Conservation (phyloP, 257 asterid species). For the Penstemon davidsonii region DNA sequence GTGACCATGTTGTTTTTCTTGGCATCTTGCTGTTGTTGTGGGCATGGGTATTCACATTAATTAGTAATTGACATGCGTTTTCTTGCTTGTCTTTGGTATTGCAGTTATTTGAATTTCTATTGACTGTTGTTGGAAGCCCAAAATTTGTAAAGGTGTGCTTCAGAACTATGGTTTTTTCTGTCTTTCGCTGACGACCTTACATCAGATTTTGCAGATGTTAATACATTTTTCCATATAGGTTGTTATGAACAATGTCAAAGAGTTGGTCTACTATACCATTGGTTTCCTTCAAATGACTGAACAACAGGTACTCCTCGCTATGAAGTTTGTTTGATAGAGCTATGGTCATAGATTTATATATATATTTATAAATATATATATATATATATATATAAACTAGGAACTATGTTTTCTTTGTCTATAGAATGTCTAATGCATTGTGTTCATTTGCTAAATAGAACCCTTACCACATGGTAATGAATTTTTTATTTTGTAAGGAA, state of each 20-base stretch:
- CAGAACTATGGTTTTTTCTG: slow-evolving; percentile 19
- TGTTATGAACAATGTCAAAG: slow-evolving; percentile 67
- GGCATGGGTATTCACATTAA: slow-evolving; percentile 7
- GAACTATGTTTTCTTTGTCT: background rate
- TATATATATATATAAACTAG: no score
- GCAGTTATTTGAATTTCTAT: slow-evolving; percentile 87
- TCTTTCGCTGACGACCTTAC: slow-evolving; percentile 15
- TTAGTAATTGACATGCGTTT: slow-evolving; percentile 21
- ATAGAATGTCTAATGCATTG: background rate
- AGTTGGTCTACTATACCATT: slow-evolving; percentile 77
- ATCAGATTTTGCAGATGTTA: slow-evolving; percentile 20
- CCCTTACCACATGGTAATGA: slow-evolving; percentile 9
- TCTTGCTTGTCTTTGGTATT: slow-evolving; percentile 29
- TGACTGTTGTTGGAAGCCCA: slow-evolving; percentile 79
- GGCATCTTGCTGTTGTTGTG: slow-evolving; percentile 13
- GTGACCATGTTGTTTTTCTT: slow-evolving; percentile 10
- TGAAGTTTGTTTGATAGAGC: slow-evolving; percentile 7
- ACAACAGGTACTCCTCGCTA: slow-evolving; percentile 66
- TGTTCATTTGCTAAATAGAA: slow-evolving; percentile 5
- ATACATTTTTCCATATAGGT: slow-evolving; percentile 43
- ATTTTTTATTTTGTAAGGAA: slow-evolving; percentile 2
- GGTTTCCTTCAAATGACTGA: slow-evolving; percentile 94
- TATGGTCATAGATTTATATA: background rate
- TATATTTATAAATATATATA: no score
- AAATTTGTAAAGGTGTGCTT: slow-evolving; percentile 69